These are phyloP conservation scores for Paecilomyces dactylethromorphus DNA, from an alignment of 2,329 filamentous ascomycete species.

Conservation along the genomic window DNA sequence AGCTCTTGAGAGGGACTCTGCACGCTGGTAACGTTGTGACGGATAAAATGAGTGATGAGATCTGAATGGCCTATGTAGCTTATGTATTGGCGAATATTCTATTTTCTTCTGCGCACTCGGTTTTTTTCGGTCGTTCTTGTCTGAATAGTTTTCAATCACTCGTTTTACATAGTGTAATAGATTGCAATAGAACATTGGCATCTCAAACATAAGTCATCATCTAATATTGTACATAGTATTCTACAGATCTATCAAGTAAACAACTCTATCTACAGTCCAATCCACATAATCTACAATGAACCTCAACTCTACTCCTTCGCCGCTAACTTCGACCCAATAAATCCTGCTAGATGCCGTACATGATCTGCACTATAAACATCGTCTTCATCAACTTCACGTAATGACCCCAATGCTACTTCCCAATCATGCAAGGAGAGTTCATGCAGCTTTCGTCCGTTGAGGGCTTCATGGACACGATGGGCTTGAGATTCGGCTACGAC, in stretches of 20 bases:
- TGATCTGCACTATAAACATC: background rate
- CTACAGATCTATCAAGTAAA: background rate
- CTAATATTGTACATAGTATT: background rate
- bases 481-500: conserved; percentile 25
- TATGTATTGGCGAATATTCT: background rate
- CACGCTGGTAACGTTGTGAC: background rate
- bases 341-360: background rate
- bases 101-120: background rate
- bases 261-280: background rate
- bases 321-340: background rate
- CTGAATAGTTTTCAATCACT: background rate
- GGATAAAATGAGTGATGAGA: background rate
- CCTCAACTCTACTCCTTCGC: background rate
- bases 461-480: conserved; percentile 20
- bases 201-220: background rate
- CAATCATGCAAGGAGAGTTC: conserved; percentile 35
- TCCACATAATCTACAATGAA: background rate
- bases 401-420: conserved; percentile 4
- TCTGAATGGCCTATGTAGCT: background rate
- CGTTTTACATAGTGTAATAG: background rate
- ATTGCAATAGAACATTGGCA: background rate
- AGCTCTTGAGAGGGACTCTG: background rate
- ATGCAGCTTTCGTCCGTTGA: conserved; percentile 41
- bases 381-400: background rate
- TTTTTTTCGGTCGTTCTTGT: background rate